phyloP scores from a whole-genome alignment of 1,284 basidiomycete species.

The Apiotrichum gracile region DNA sequence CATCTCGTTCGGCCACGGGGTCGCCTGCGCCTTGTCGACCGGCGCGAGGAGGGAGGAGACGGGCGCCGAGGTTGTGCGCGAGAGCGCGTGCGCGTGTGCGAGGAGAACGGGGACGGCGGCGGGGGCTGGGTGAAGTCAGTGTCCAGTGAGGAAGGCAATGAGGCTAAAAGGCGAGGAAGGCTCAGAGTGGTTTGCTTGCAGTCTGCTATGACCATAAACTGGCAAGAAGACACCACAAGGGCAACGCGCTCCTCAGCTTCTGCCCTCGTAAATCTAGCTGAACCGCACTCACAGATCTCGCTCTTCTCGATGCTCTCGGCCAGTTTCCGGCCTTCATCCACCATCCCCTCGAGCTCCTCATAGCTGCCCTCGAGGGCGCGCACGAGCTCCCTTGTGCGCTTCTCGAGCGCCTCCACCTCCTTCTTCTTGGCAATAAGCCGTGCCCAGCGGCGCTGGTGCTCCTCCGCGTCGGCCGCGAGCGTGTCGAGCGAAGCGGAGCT shows the following conservation, averaged over 20 bases:
- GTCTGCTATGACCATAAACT: too few relatives aligned
- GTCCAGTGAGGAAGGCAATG: not conserved
- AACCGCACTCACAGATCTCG: constrained; percentile 22
- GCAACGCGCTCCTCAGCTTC: too few relatives aligned
- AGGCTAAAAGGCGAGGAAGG: constrained; percentile 7
- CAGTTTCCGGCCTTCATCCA: constrained; percentile 20
- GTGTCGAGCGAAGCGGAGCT: constrained; percentile 19
- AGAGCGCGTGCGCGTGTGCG: constrained; percentile 33
- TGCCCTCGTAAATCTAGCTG: not conserved
- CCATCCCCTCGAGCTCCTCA: constrained; percentile 29
- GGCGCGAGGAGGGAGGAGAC: constrained; percentile 24
- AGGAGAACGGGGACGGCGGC: constrained; percentile 25
- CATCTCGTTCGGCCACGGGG: constrained; percentile 40
- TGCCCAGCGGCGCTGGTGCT: constrained; percentile 30
- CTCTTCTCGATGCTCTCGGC: constrained; percentile 25
- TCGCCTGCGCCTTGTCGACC: constrained; percentile 25
- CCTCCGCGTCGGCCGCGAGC: constrained; percentile 21
- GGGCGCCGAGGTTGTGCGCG: constrained; percentile 34
- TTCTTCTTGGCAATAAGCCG: constrained; percentile 20
- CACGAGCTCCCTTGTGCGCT: constrained; percentile 19
- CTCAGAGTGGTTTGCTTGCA: not conserved
- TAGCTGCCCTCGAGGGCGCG: constrained; percentile 25
- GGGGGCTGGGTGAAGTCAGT: constrained; percentile 18
- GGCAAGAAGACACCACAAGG: too few relatives aligned
- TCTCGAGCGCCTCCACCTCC: constrained; percentile 29